These are phyloP conservation scores for Thelephora ganbajun DNA, from an alignment of 768 basidiomycete species.

Conservation along the genomic window DNA sequence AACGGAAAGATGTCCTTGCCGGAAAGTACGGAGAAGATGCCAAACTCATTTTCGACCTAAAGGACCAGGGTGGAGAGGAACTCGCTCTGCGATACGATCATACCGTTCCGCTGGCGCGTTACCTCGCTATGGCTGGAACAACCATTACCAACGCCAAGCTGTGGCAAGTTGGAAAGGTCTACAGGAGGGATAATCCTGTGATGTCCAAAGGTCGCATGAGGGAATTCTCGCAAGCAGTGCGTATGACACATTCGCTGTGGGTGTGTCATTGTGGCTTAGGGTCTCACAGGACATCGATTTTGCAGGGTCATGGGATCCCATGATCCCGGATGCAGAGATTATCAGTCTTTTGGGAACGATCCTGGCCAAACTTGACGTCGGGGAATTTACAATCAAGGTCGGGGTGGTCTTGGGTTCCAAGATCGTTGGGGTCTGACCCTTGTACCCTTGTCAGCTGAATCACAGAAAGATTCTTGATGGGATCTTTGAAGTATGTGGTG, in stretches of 20 bases:
- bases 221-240: constrained; percentile 89
- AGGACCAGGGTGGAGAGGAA: constrained; percentile 96
- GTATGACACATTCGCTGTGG: not conserved
- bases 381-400: constrained; percentile 91
- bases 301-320: constrained; percentile 81
- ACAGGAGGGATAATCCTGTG: constrained; percentile 89
- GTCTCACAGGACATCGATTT: constrained; percentile 81
- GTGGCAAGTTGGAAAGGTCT: constrained; percentile 99
- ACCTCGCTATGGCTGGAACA: constrained; percentile 92
- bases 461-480: constrained; percentile 96
- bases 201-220: constrained; percentile 98
- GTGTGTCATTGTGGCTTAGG: not conserved
- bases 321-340: constrained; percentile 95
- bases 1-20: constrained; percentile 88
- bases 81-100: constrained; percentile 91
- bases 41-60: constrained; percentile 94
- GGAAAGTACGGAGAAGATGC: constrained; percentile 97
- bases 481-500: constrained; percentile 93
- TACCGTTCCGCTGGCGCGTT: constrained; percentile 92
- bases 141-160: constrained; percentile 63
- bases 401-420: constrained; percentile 1
- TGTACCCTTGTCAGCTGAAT: constrained; percentile 46
- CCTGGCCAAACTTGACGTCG: constrained; percentile 72
- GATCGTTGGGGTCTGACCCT: not conserved
- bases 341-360: constrained; percentile 74